Conservation (phyloP, 1,284 basidiomycete genomes). For the Ustilago curta region DNA sequence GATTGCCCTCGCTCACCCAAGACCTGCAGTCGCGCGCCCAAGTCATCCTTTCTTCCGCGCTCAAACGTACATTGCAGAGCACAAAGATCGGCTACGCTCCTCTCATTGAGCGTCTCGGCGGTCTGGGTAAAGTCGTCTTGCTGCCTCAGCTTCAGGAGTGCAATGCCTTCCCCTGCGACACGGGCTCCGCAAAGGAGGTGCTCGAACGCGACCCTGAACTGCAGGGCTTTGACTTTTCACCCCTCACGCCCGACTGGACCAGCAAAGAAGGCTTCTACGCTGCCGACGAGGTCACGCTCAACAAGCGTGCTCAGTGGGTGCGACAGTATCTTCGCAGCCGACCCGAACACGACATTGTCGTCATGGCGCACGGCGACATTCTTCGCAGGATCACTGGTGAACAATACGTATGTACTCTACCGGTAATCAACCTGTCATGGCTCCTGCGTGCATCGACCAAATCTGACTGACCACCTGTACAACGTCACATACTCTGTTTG, state of each 20-base stretch:
- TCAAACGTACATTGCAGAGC: slow-evolving; percentile 66
- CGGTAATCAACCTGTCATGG: neutral
- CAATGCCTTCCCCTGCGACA: slow-evolving; percentile 67
- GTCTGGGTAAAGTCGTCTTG: slow-evolving; percentile 51
- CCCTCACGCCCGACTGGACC: slow-evolving; percentile 67
- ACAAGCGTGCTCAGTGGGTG: slow-evolving; percentile 65
- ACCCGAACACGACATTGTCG: slow-evolving; percentile 64
- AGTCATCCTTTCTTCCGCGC: slow-evolving; percentile 60
- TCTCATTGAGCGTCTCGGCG: slow-evolving; percentile 62
- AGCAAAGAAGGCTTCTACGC: slow-evolving; percentile 67
- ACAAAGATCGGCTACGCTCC: slow-evolving; percentile 63
- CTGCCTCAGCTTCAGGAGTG: slow-evolving; percentile 68
- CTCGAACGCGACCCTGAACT: slow-evolving; percentile 64
- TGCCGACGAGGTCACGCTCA: slow-evolving; percentile 57
- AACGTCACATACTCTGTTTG: no score
- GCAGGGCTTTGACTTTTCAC: slow-evolving; percentile 59
- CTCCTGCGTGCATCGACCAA: neutral
- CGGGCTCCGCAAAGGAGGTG: slow-evolving; percentile 59
- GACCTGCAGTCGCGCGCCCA: slow-evolving; percentile 55
- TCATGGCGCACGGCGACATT: slow-evolving; percentile 69
- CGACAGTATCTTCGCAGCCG: slow-evolving; percentile 65
- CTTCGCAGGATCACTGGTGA: slow-evolving; percentile 61
- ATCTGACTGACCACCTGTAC: neutral
- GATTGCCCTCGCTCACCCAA: slow-evolving; percentile 50
- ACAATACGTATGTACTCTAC: slow-evolving; percentile 39